These are phyloP conservation scores for Phytophthora citricola DNA, from an alignment of 352 stramenopile species.

Conservation along the genomic window DNA sequence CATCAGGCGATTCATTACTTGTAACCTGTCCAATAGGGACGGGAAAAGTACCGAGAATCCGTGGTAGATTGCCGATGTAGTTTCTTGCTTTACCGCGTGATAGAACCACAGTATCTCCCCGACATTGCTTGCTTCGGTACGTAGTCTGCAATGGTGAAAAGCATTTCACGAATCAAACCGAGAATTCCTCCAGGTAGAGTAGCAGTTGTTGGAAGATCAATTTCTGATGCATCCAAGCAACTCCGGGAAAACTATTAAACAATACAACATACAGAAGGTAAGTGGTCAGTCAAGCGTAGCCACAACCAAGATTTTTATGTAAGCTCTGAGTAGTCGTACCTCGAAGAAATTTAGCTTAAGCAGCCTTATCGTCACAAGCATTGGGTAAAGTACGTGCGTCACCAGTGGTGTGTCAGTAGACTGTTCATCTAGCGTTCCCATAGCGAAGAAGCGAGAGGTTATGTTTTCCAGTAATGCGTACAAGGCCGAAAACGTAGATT, in stretches of 20 bases:
- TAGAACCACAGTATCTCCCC: constrained; percentile 73
- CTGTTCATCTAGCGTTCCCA: constrained; percentile 15
- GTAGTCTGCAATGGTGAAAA: constrained; percentile 78
- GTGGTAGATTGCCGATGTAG: constrained; percentile 77
- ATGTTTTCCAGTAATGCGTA: constrained; percentile 59
- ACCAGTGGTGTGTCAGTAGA: constrained; percentile 23
- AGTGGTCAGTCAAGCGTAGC: constrained; percentile 1
- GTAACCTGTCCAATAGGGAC: constrained; percentile 75
- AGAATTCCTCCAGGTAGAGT: constrained; percentile 55
- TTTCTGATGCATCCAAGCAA: constrained; percentile 62
- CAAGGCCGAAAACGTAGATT: constrained; percentile 73
- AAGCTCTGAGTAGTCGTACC: constrained; percentile 38
- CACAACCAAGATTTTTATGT: not conserved
- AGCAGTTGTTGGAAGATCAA: constrained; percentile 50
- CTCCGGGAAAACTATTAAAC: constrained; percentile 69
- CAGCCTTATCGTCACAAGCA: constrained; percentile 74
- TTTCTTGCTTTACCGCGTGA: constrained; percentile 82
- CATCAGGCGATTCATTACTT: constrained; percentile 86
- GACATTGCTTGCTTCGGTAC: constrained; percentile 28
- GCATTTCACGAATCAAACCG: constrained; percentile 59
- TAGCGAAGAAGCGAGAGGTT: constrained; percentile 34
- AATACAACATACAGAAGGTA: not conserved
- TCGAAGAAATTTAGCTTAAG: constrained; percentile 92
- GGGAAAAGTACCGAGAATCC: constrained; percentile 85
- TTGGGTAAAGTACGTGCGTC: constrained; percentile 70